These are phyloP conservation scores for Trichoderma erinaceum DNA, from an alignment of 495 filamentous ascomycete genomes.

Conservation along the genomic window DNA sequence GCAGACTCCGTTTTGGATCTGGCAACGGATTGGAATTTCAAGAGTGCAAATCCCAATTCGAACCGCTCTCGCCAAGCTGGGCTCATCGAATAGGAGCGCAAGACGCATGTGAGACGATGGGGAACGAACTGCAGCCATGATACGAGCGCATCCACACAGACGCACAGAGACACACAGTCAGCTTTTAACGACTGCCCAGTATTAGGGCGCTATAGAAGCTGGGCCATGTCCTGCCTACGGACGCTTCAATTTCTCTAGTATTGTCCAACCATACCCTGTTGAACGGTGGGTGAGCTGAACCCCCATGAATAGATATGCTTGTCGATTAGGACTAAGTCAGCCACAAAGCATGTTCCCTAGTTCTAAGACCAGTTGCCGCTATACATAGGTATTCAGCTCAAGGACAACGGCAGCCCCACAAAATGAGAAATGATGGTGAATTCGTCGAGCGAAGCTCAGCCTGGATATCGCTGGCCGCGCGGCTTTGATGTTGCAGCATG, in stretches of 20 bases:
- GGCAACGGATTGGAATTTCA: too few species aligned
- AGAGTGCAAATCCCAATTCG: too few species aligned
- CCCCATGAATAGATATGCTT: background rate
- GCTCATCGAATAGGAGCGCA: background rate
- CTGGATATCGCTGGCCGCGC: too few species aligned
- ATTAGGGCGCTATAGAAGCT: background rate
- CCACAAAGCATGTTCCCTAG: background rate
- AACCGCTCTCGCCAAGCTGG: background rate
- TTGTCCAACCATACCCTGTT: background rate
- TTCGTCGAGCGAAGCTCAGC: background rate
- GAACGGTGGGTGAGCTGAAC: background rate
- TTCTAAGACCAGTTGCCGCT: background rate
- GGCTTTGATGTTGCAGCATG: background rate
- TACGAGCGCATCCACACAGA: background rate
- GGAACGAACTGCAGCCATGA: slow-evolving; percentile 4
- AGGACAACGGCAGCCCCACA: too few species aligned
- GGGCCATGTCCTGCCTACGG: background rate
- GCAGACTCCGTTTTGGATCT: too few species aligned
- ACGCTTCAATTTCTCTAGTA: background rate
- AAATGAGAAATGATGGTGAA: too few species aligned
- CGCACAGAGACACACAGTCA: background rate
- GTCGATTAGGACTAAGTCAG: background rate
- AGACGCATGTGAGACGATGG: background rate
- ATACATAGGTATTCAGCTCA: background rate
- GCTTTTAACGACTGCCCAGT: background rate